phyloP scores from a whole-genome alignment of 192 early-diverging fungal species.

The Jimgerdemannia flammicorona region DNA sequence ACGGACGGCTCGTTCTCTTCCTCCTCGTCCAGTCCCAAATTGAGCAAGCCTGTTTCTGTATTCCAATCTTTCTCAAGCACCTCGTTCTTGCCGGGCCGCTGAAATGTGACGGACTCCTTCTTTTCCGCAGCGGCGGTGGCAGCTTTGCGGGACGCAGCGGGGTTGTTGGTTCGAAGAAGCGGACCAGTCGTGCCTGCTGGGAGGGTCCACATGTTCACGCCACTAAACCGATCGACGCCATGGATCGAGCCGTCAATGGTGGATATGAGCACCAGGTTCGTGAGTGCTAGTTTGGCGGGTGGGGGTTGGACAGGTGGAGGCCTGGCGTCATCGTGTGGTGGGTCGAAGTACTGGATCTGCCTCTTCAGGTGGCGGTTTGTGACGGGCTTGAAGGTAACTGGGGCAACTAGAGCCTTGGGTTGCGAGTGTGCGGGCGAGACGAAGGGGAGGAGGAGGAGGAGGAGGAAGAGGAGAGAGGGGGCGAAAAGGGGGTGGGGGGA shows the following conservation, averaged over 20 bases:
- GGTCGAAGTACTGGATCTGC: too few relatives aligned
- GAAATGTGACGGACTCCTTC: neutral
- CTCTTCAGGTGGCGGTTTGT: too few relatives aligned
- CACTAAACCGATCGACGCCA: slow-evolving; percentile 52
- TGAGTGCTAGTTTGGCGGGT: neutral
- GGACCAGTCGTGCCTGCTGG: slow-evolving; percentile 42
- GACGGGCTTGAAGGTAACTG: too few relatives aligned
- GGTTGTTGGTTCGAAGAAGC: slow-evolving; percentile 30
- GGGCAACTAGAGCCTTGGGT: too few relatives aligned
- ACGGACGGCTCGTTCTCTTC: neutral
- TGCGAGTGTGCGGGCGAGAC: too few relatives aligned
- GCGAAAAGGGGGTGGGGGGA: too few relatives aligned
- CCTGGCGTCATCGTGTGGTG: too few relatives aligned
- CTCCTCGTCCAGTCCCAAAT: neutral
- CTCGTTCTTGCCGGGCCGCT: neutral
- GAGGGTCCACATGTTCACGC: slow-evolving; percentile 61
- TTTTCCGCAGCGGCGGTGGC: slow-evolving; percentile 1
- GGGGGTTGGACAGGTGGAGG: too few relatives aligned
- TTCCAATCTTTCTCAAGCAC: slow-evolving; percentile 1
- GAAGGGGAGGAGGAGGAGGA: too few relatives aligned
- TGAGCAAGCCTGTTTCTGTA: neutral
- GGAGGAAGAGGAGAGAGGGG: too few relatives aligned
- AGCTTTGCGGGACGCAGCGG: slow-evolving; percentile 24
- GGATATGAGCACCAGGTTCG: slow-evolving; percentile 54
- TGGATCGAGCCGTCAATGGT: slow-evolving; percentile 76